Evolutionary conservation across 176 grass and related monocot species (phyloP).

Genomic region (Zoysia japonica): DNA sequence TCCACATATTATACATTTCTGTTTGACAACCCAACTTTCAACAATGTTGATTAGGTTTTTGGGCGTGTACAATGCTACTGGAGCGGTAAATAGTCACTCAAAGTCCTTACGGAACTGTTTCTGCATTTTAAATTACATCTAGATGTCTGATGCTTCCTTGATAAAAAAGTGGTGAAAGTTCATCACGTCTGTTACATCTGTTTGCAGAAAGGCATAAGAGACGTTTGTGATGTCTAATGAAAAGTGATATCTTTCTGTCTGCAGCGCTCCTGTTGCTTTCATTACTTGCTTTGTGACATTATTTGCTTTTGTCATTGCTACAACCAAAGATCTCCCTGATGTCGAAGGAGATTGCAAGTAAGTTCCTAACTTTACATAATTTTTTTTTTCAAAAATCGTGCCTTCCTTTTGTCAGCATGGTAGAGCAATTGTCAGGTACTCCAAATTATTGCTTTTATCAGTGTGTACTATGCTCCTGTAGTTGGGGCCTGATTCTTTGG

Average conservation of each 20-base stretch:
- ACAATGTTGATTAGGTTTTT: conserved; percentile 70
- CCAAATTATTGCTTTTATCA: neutral
- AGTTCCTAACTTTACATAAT: conserved; percentile 39
- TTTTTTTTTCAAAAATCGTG: neutral
- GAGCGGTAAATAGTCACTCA: conserved; percentile 65
- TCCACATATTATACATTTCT: neutral
- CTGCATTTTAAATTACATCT: conserved; percentile 31
- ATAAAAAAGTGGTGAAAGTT: conserved; percentile 41
- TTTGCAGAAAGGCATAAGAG: conserved; percentile 34
- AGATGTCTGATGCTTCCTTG: conserved; percentile 3
- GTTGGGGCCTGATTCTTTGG: too few species aligned
- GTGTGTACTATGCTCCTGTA: too few species aligned
- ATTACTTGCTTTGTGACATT: conserved; percentile 95
- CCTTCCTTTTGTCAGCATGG: neutral
- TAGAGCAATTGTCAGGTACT: neutral
- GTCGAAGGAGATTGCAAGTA: conserved; percentile 99
- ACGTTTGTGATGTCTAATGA: conserved; percentile 53
- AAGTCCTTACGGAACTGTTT: conserved; percentile 14
- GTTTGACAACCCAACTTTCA: conserved; percentile 20
- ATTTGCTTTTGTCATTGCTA: conserved; percentile 99
- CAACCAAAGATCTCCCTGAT: conserved; percentile 99
- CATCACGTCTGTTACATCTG: conserved; percentile 32
- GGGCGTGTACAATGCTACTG: conserved; percentile 99
- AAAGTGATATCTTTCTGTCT: conserved; percentile 57
- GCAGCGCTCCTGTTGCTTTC: conserved; percentile 94